Percentiles rank a stretch among this genome's conserved stretches.
phyloP scores from a whole-genome alignment of 257 asterid species.

The Leptodermis oblonga region DNA sequence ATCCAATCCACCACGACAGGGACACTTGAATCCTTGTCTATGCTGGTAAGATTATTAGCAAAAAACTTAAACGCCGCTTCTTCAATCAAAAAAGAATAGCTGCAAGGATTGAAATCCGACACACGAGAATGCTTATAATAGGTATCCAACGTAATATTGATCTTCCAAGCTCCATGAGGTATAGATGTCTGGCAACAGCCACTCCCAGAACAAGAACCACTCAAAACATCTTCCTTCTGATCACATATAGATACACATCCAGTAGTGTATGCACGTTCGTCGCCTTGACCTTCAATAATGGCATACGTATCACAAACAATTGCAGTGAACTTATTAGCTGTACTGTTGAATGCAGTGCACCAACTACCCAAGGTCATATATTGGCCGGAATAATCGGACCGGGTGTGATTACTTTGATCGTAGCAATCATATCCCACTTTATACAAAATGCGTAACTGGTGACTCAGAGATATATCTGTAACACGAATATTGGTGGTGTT shows the following conservation, averaged over 20 bases:
- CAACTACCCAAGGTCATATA: neutral
- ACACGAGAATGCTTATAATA: neutral
- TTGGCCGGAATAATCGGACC: neutral
- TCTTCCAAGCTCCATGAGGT: neutral
- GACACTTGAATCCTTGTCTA: neutral
- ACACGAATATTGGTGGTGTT: neutral
- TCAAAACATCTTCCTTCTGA: neutral
- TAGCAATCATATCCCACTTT: conserved; percentile 20
- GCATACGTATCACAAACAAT: conserved; percentile 37
- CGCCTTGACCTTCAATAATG: neutral
- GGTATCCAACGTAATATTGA: neutral
- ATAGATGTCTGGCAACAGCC: conserved; percentile 7
- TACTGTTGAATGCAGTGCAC: conserved; percentile 15
- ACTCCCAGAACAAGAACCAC: conserved; percentile 18
- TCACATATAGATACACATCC: conserved; percentile 33
- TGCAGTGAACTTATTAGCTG: conserved; percentile 24
- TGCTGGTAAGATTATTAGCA: neutral
- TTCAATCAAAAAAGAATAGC: conserved; percentile 3
- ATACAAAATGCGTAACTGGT: conserved; percentile 5
- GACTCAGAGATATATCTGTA: conserved; percentile 13
- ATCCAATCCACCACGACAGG: conserved; percentile 6
- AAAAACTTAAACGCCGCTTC: neutral
- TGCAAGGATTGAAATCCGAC: conserved; percentile 3
- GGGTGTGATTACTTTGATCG: neutral
- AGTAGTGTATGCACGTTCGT: neutral